Evolutionary conservation across 1,139 yeast species (phyloP).

Genomic region (Scheffersomyces cryptocercus): DNA sequence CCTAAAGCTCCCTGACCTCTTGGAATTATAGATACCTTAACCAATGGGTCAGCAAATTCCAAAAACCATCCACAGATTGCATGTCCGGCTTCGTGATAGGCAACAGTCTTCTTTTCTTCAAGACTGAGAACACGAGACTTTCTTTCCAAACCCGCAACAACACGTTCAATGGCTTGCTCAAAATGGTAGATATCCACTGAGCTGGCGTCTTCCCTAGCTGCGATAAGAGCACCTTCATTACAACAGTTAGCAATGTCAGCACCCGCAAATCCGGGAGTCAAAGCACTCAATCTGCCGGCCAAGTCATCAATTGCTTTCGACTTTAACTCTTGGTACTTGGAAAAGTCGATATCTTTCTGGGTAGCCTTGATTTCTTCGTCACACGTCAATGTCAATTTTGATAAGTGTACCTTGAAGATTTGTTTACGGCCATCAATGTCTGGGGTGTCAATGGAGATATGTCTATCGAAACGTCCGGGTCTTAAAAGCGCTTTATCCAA

Average conservation of each 20-base stretch:
- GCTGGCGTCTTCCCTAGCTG: conserved; percentile 65
- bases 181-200: conserved; percentile 63
- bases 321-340: conserved; percentile 50
- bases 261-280: conserved; percentile 85
- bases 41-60: conserved; percentile 72
- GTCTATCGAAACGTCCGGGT: conserved; percentile 86
- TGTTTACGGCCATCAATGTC: conserved; percentile 78
- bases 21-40: conserved; percentile 80
- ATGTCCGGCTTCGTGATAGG: conserved; percentile 84
- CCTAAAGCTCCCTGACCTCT: conserved; percentile 86
- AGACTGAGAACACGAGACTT: conserved; percentile 68
- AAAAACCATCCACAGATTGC: conserved; percentile 80
- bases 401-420: conserved; percentile 69
- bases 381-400: conserved; percentile 47
- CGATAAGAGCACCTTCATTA: conserved; percentile 81
- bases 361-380: conserved; percentile 44
- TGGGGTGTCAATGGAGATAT: conserved; percentile 70
- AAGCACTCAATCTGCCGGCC: conserved; percentile 72
- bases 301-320: conserved; percentile 55
- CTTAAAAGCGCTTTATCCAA: conserved; percentile 74
- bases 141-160: conserved; percentile 77
- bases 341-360: conserved; percentile 42
- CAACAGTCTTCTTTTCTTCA: conserved; percentile 72
- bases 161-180: conserved; percentile 81
- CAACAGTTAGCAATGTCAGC: conserved; percentile 85